Evolutionary conservation across 1,284 basidiomycete genomes (phyloP).

Genomic region (Fomitopsis schrenkii): DNA sequence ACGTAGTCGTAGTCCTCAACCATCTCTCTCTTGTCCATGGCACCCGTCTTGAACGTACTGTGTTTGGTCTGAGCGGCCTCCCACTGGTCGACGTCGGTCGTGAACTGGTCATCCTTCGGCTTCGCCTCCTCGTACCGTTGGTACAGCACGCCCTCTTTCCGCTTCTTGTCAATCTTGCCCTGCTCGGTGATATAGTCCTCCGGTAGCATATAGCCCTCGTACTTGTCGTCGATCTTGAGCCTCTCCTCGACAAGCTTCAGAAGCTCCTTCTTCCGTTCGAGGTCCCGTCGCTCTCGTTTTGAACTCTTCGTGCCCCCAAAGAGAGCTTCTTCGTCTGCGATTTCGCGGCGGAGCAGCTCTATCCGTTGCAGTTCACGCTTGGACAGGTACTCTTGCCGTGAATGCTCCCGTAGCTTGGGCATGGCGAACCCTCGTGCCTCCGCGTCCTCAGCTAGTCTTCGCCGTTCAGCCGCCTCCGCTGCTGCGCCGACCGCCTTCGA

Average conservation of each 20-base stretch:
- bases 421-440: slow-evolving; percentile 77
- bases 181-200: slow-evolving; percentile 98
- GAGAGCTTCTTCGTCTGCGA: slow-evolving; percentile 86
- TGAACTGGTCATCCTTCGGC: slow-evolving; percentile 86
- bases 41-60: slow-evolving; percentile 86
- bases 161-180: slow-evolving; percentile 97
- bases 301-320: slow-evolving; percentile 89
- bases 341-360: slow-evolving; percentile 89
- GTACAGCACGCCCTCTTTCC: slow-evolving; percentile 92
- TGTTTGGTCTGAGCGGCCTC: slow-evolving; percentile 90
- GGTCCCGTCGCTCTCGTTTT: slow-evolving; percentile 75
- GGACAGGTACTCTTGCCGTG: slow-evolving; percentile 91
- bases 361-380: slow-evolving; percentile 97
- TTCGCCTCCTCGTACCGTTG: slow-evolving; percentile 93
- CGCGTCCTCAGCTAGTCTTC: slow-evolving; percentile 82
- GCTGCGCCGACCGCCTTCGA: slow-evolving; percentile 70
- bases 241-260: slow-evolving; percentile 91
- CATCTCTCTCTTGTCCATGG: slow-evolving; percentile 80
- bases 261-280: slow-evolving; percentile 92
- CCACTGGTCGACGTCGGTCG: slow-evolving; percentile 96
- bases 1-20: slow-evolving; percentile 95
- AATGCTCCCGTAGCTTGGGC: slow-evolving; percentile 79
- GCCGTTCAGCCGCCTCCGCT: slow-evolving; percentile 78
- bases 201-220: slow-evolving; percentile 90
- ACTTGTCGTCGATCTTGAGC: slow-evolving; percentile 89